phyloP scores from a whole-genome alignment of 352 stramenopile species.

The Blastocystis sp. region DNA sequence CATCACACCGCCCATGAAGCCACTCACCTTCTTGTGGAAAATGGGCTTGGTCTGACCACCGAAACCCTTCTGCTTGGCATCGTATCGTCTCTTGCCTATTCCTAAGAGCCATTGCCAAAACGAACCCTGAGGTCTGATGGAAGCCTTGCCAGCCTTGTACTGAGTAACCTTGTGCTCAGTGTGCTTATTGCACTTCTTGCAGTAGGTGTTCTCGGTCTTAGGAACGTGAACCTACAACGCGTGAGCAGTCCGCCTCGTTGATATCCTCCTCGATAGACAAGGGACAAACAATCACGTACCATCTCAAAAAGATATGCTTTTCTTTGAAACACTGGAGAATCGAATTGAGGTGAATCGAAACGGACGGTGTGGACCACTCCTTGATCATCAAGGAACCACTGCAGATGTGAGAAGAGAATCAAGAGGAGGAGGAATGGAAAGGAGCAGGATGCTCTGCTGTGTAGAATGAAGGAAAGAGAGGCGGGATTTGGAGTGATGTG shows the following conservation, averaged over 20 bases:
- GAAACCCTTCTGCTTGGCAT: slow-evolving; percentile 99
- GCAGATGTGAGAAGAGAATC: too few relatives aligned
- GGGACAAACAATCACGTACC: too few relatives aligned
- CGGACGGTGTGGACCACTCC: too few relatives aligned
- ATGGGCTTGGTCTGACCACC: slow-evolving; percentile 99
- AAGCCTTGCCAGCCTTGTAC: slow-evolving; percentile 99
- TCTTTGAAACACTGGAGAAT: too few relatives aligned
- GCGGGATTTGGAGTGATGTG: too few relatives aligned
- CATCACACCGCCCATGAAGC: not conserved
- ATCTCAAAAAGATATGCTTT: too few relatives aligned
- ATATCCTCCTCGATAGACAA: too few relatives aligned
- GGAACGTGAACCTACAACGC: slow-evolving; percentile 90
- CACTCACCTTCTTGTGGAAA: slow-evolving; percentile 95
- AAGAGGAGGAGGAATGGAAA: too few relatives aligned
- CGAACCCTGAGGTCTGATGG: slow-evolving; percentile 92
- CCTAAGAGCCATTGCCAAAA: not conserved
- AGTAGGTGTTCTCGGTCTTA: slow-evolving; percentile 98
- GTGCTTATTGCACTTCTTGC: slow-evolving; percentile 98
- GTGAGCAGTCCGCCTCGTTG: not conserved
- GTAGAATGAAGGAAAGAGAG: too few relatives aligned
- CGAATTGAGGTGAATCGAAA: too few relatives aligned
- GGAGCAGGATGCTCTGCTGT: too few relatives aligned
- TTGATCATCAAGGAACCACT: too few relatives aligned
- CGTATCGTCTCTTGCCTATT: slow-evolving; percentile 89
- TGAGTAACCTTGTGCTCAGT: slow-evolving; percentile 98